Conservation (phyloP, 192 early-diverging fungal genomes). For the Umbelopsis ramanniana region DNA sequence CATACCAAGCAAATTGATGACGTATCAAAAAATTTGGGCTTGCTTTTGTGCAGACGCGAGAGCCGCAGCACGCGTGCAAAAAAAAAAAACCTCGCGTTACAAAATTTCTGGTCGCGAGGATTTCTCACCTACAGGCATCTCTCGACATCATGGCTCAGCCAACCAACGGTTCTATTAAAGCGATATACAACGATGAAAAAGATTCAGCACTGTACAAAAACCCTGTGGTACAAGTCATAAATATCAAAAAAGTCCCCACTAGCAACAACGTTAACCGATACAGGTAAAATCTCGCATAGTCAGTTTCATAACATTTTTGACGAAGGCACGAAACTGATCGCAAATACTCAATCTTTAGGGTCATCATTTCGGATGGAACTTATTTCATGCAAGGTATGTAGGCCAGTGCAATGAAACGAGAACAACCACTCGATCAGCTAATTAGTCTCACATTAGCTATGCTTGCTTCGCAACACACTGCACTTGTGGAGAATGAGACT, state of each 20-base stretch:
- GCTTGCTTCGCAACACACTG: slow-evolving; percentile 60
- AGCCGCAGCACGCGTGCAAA: slow-evolving; percentile 11
- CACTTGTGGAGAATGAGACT: slow-evolving; percentile 42
- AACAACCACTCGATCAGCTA: not conserved
- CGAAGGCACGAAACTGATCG: not conserved
- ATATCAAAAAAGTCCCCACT: slow-evolving; percentile 41
- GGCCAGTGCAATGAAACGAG: not conserved
- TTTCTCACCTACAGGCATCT: not conserved
- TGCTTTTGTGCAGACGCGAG: not conserved
- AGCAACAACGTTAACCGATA: slow-evolving; percentile 30
- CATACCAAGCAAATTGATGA: not conserved
- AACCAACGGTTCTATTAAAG: slow-evolving; percentile 40
- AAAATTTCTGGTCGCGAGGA: slow-evolving; percentile 18
- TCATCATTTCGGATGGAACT: slow-evolving; percentile 69
- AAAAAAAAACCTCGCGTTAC: slow-evolving; percentile 2
- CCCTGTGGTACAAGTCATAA: slow-evolving; percentile 49
- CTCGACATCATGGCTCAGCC: slow-evolving; percentile 18
- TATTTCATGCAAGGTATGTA: slow-evolving; percentile 67
- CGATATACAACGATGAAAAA: slow-evolving; percentile 42
- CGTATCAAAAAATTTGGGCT: slow-evolving; percentile 3
- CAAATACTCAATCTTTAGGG: slow-evolving; percentile 32
- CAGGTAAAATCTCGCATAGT: slow-evolving; percentile 35
- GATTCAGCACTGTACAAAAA: slow-evolving; percentile 1
- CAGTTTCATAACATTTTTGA: not conserved
- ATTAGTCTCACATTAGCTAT: slow-evolving; percentile 52